phyloP scores from a whole-genome alignment of 2,329 filamentous ascomycete species.

The Paradendryphiella salina region DNA sequence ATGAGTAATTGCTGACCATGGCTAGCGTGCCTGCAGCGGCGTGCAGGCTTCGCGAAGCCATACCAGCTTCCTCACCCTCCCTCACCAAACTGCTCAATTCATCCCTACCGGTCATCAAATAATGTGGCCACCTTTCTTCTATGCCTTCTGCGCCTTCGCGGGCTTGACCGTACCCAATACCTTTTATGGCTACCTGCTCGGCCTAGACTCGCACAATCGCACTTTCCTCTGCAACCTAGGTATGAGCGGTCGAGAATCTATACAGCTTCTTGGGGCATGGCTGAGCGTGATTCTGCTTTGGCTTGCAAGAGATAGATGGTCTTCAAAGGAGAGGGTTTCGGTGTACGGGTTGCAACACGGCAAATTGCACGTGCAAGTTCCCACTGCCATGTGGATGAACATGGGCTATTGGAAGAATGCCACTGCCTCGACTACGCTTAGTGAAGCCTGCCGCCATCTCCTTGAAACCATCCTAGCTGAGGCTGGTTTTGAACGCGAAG shows the following conservation, averaged over 20 bases:
- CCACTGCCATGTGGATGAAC: slow-evolving; percentile 65
- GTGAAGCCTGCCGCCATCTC: slow-evolving; percentile 57
- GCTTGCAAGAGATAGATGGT: background rate
- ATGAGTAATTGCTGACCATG: background rate
- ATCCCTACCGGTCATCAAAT: too few relatives aligned
- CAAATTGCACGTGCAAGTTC: slow-evolving; percentile 57
- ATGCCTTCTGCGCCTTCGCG: background rate
- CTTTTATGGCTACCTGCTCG: background rate
- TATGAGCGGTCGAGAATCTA: background rate
- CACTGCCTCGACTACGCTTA: slow-evolving; percentile 13
- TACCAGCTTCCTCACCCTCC: too few relatives aligned
- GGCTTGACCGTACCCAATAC: background rate
- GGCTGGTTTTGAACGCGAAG: slow-evolving; percentile 45
- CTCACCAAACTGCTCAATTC: too few relatives aligned
- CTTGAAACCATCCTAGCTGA: slow-evolving; percentile 53
- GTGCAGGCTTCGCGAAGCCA: too few relatives aligned
- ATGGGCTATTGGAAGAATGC: slow-evolving; percentile 61
- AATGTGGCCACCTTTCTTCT: background rate
- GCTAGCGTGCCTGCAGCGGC: background rate
- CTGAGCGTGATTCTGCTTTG: background rate
- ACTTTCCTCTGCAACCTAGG: background rate
- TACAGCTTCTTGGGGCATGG: background rate
- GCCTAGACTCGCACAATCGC: background rate
- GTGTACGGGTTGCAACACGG: slow-evolving; percentile 60
- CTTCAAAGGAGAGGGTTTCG: background rate